phyloP scores from a whole-genome alignment of 2,329 filamentous ascomycete species.

The Fusarium sp. region DNA sequence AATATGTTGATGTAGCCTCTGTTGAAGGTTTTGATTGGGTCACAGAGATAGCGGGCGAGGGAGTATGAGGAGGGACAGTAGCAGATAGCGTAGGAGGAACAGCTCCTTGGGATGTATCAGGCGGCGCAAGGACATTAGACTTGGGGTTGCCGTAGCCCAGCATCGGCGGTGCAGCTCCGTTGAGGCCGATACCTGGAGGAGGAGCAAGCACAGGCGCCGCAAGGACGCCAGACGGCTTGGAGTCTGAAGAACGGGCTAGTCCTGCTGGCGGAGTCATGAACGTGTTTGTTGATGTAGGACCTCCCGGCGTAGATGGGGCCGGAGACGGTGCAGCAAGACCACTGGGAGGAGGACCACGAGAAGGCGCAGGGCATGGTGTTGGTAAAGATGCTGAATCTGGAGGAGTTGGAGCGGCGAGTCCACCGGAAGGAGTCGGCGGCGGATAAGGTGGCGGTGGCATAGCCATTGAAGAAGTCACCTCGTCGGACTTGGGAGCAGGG shows the following conservation, averaged over 20 bases:
- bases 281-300: slow-evolving; percentile 16
- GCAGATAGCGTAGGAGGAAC: slow-evolving; percentile 34
- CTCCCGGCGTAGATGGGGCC: slow-evolving; percentile 12
- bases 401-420: slow-evolving; percentile 34
- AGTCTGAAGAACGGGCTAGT: slow-evolving; percentile 40
- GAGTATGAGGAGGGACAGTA: slow-evolving; percentile 34
- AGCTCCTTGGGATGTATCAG: slow-evolving; percentile 53
- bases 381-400: slow-evolving; percentile 23
- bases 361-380: slow-evolving; percentile 24
- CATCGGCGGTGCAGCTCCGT: slow-evolving; percentile 42
- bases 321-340: slow-evolving; percentile 40
- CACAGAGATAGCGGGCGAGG: slow-evolving; percentile 9
- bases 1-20: slow-evolving; percentile 2
- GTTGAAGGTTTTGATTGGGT: slow-evolving; percentile 8
- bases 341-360: slow-evolving; percentile 29
- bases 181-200: slow-evolving; percentile 48
- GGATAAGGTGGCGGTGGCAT: slow-evolving; percentile 42
- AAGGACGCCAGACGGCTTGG: slow-evolving; percentile 50
- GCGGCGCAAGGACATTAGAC: slow-evolving; percentile 58
- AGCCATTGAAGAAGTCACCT: slow-evolving; percentile 21
- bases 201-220: slow-evolving; percentile 54
- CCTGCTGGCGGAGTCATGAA: slow-evolving; percentile 39
- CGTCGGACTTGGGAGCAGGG: slow-evolving; percentile 22
- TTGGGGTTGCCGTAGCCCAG: slow-evolving; percentile 50
- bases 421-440: slow-evolving; percentile 31